Percentiles rank a stretch among this genome's conserved stretches.
phyloP scores from a whole-genome alignment of 768 basidiomycete species.

The Leccinum rimulosum region DNA sequence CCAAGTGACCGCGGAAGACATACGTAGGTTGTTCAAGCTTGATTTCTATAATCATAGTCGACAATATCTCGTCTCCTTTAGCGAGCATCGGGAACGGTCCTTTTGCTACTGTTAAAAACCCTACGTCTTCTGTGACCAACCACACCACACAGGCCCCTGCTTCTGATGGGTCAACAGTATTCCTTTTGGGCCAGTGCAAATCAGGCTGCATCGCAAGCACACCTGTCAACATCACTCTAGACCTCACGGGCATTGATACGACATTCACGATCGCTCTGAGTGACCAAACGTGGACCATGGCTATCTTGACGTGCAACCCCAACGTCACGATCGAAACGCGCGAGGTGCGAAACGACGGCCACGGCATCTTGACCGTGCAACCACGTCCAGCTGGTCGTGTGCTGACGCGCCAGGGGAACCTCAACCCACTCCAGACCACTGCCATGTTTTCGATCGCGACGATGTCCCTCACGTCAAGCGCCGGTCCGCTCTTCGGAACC shows the following conservation, averaged over 20 bases:
- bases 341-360: constrained; percentile 23
- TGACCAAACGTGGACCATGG: constrained; percentile 22
- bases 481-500: not conserved
- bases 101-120: constrained; percentile 10
- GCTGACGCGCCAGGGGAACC: constrained; percentile 22
- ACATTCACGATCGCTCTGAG: constrained; percentile 12
- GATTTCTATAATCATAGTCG: not conserved
- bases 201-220: constrained; percentile 10
- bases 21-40: constrained; percentile 8
- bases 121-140: constrained; percentile 14
- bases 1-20: not conserved
- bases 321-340: constrained; percentile 27
- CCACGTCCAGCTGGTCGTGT: constrained; percentile 6
- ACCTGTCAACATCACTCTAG: constrained; percentile 2
- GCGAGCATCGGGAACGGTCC: not conserved
- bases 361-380: constrained; percentile 19
- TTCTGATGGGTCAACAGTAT: constrained; percentile 24
- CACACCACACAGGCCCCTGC: constrained; percentile 17
- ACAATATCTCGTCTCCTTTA: not conserved
- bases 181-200: constrained; percentile 21
- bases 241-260: constrained; percentile 13
- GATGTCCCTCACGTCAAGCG: constrained; percentile 2
- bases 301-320: constrained; percentile 21
- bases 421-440: constrained; percentile 23
- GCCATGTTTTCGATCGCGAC: constrained; percentile 24